Base-by-base conservation (phyloP, 164 flowering plant genomes). In the Pachysandra terminalis region DNA sequence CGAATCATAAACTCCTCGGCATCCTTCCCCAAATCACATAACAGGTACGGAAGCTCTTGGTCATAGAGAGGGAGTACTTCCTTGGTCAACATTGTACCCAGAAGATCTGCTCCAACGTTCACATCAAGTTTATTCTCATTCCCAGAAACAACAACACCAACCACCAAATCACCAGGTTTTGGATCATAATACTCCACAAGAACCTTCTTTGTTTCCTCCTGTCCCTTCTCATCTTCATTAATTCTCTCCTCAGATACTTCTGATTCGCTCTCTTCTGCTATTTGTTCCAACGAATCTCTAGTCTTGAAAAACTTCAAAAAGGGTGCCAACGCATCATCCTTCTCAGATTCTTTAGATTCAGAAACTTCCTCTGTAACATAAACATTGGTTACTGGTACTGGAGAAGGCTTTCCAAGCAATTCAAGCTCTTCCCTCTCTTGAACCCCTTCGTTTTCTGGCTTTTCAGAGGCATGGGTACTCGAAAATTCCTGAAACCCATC, bases 111-210 rank as follows among this genome's bases (percentile, higher is more conserved):
- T 0, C 97, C 97, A 7, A 95, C 77, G 74, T 89, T 91, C 67
- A 95, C 88, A 80, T 92, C 97, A 56, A 95, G 88, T 83, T 83
- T 95, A 69, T 92, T 87, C 76, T 87, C 98, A 73, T 95, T 92
- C 19, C 98, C 98, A 1, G 96, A 95, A 73, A 95, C 96, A n/a
- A 95, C 97, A 5, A 87, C 94, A 0, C 99, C 99, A 48, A 92
- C 96, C 56, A 87, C 97, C 27, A 85, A 85, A 76, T 95, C 99
- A 0, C 97, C 97, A 0, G 92, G 82, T 69, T 89, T 86, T 9
- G 99, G 97, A 49, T 95, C 94, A 72, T 90, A 95, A 71, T 90
- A 95, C 77, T 86, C 87, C 12, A 90, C 87, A 55, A 37, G 25
- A 41, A 87, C 82, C 79, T 69, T 81, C 55, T 75, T 62, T 19